Percentiles rank a stretch among this genome's conserved stretches.
Conservation (phyloP, 805 yeast genomes). For the Myxozyma melibiosi region DNA sequence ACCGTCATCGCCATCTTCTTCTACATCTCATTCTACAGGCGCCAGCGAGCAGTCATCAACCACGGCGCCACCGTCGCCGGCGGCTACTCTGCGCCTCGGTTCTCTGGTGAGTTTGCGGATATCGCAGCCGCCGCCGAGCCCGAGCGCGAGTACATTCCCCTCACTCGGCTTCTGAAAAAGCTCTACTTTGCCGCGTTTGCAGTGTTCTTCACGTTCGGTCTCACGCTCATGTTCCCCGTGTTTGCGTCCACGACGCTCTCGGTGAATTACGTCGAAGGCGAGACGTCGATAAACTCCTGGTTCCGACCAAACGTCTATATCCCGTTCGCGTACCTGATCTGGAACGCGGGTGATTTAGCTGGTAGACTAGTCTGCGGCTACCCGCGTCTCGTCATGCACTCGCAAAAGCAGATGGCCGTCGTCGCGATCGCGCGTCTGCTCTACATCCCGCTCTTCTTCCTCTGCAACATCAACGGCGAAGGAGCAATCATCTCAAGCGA, state of each 20-base stretch:
- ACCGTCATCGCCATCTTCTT: constrained; percentile 49
- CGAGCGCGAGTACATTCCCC: constrained; percentile 53
- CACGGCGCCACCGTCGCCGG: constrained; percentile 16
- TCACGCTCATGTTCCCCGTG: constrained; percentile 83
- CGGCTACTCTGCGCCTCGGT: not conserved
- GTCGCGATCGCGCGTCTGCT: constrained; percentile 34
- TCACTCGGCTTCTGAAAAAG: constrained; percentile 60
- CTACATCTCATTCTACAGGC: constrained; percentile 44
- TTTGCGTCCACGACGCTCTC: constrained; percentile 76
- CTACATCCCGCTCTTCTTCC: constrained; percentile 71
- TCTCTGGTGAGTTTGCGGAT: constrained; percentile 3
- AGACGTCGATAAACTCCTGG: constrained; percentile 20
- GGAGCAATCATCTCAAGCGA: constrained; percentile 55
- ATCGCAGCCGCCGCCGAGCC: constrained; percentile 17
- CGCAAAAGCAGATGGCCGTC: constrained; percentile 17
- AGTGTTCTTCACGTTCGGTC: constrained; percentile 70
- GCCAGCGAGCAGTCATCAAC: constrained; percentile 33
- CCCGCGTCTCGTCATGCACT: constrained; percentile 31
- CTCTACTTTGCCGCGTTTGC: constrained; percentile 65
- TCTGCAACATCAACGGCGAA: constrained; percentile 59
- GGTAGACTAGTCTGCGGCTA: constrained; percentile 73
- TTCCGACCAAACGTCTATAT: constrained; percentile 50
- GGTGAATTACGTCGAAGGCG: constrained; percentile 43
- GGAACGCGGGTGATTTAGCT: constrained; percentile 87
- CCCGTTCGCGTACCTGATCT: constrained; percentile 76